phyloP scores from a whole-genome alignment of 2,329 filamentous ascomycete genomes.

The Blastomyces emzantsi region DNA sequence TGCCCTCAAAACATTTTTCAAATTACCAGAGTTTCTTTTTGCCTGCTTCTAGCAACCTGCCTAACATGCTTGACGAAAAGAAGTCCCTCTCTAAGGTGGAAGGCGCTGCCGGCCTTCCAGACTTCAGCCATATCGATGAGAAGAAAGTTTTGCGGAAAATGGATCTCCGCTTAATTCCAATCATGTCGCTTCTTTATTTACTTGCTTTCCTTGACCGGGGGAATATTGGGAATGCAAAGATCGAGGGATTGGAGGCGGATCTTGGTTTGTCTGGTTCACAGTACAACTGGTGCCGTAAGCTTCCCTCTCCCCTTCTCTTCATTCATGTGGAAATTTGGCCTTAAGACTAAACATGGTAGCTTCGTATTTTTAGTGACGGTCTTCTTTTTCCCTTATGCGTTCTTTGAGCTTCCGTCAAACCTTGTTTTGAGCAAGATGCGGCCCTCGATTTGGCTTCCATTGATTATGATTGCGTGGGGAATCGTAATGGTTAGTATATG shows the following conservation, averaged over 20 bases:
- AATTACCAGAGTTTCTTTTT: not conserved
- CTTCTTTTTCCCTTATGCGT: constrained; percentile 21
- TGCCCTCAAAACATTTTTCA: not conserved
- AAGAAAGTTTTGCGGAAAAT: constrained; percentile 34
- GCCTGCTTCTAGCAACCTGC: not conserved
- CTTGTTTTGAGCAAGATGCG: constrained; percentile 24
- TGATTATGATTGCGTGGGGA: constrained; percentile 37
- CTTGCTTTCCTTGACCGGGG: constrained; percentile 24
- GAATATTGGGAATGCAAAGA: constrained; percentile 22
- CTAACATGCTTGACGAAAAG: constrained; percentile 2
- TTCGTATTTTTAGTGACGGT: constrained; percentile 16
- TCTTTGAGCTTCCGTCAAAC: constrained; percentile 22
- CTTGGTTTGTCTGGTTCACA: constrained; percentile 18
- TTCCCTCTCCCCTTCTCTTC: not conserved
- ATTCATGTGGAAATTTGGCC: not conserved
- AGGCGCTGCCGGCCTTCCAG: not conserved
- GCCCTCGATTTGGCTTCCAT: constrained; percentile 25
- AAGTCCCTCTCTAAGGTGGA: not conserved
- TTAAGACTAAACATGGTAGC: not conserved
- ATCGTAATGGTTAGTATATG: constrained; percentile 33
- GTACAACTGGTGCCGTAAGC: constrained; percentile 22
- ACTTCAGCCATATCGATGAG: constrained; percentile 30
- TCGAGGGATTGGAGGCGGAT: constrained; percentile 18
- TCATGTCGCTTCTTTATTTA: constrained; percentile 31
- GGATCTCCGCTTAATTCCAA: constrained; percentile 31